Evolutionary conservation across 2,329 filamentous ascomycete species (phyloP).

Genomic region (Diaporthe citrichinensis): DNA sequence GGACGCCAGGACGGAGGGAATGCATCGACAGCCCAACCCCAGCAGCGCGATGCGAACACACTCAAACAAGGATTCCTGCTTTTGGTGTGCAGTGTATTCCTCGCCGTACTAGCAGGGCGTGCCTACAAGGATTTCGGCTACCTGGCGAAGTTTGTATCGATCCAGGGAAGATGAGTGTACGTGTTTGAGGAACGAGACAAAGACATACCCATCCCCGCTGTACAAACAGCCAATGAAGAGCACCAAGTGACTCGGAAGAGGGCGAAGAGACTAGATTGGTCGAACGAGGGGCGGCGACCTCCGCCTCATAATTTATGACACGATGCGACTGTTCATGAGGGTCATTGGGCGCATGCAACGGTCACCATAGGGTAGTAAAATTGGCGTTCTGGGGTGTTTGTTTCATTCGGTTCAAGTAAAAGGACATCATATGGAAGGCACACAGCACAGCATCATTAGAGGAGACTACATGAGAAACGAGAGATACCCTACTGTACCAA

Average conservation of each 20-base stretch:
- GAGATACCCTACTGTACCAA: conserved; percentile 27
- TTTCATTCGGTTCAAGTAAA: conserved; percentile 21
- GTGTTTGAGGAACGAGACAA: not conserved
- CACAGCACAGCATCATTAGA: conserved; percentile 26
- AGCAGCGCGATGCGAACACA: not conserved
- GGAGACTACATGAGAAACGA: conserved; percentile 26
- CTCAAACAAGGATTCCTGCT: not conserved
- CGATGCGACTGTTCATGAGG: not conserved
- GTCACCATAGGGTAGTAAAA: not conserved
- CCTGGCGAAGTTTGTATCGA: not conserved
- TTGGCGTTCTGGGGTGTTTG: conserved; percentile 15
- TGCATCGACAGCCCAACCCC: not conserved
- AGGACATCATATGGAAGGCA: conserved; percentile 1
- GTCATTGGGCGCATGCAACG: not conserved
- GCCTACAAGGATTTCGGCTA: conserved; percentile 8
- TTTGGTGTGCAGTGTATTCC: not conserved
- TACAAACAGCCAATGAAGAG: not conserved
- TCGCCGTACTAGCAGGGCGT: conserved; percentile 13
- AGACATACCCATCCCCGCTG: not conserved
- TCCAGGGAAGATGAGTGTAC: not conserved
- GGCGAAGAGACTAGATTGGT: not conserved
- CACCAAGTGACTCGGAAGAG: not conserved
- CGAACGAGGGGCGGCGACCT: not conserved
- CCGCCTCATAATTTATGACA: not conserved
- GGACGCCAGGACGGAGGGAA: not conserved